Evolutionary conservation across 2,329 filamentous ascomycete species (phyloP).

Genomic region (Ophidiomyces ophidiicola): DNA sequence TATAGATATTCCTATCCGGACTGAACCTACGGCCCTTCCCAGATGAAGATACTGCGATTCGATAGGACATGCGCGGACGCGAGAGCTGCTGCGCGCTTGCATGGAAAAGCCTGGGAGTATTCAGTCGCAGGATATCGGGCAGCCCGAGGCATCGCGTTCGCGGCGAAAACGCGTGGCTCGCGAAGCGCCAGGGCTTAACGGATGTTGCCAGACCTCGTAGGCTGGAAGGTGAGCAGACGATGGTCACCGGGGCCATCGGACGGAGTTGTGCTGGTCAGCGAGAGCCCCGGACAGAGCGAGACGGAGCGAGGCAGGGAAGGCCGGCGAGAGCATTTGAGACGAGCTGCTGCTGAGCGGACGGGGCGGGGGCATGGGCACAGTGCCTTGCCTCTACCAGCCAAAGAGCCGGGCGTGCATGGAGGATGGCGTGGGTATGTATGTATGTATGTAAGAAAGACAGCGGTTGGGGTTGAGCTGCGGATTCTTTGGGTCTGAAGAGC

Average conservation of each 20-base stretch:
- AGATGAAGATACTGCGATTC: slow-evolving; percentile 62
- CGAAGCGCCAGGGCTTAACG: slow-evolving; percentile 9
- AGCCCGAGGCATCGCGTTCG: slow-evolving; percentile 10
- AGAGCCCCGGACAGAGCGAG: slow-evolving; percentile 17
- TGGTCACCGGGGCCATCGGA: slow-evolving; percentile 25
- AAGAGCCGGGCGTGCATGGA: slow-evolving; percentile 4
- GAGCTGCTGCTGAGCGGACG: slow-evolving; percentile 1
- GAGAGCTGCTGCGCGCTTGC: slow-evolving; percentile 19
- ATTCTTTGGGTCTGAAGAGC: slow-evolving; percentile 5
- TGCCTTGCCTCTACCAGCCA: slow-evolving; percentile 8
- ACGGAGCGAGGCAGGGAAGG: slow-evolving; percentile 14
- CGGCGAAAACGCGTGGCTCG: slow-evolving; percentile 10
- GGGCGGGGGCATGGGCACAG: slow-evolving; percentile 11
- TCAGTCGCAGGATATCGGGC: slow-evolving; percentile 9
- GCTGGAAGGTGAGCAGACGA: slow-evolving; percentile 23
- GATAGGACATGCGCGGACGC: slow-evolving; percentile 46
- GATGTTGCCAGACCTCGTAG: slow-evolving; percentile 11
- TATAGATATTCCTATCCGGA: slow-evolving; percentile 56
- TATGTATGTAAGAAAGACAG: neutral
- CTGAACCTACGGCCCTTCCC: slow-evolving; percentile 59
- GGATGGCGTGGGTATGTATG: neutral
- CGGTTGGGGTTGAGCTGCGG: no score
- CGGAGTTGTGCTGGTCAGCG: slow-evolving; percentile 17
- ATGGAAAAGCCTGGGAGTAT: slow-evolving; percentile 21
- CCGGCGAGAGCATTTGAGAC: slow-evolving; percentile 16